Evolutionary conservation across 164 flowering plant species (phyloP), one percentile per base, ranked within the genome.

Genomic region (Aristolochia fimbriata): DNA sequence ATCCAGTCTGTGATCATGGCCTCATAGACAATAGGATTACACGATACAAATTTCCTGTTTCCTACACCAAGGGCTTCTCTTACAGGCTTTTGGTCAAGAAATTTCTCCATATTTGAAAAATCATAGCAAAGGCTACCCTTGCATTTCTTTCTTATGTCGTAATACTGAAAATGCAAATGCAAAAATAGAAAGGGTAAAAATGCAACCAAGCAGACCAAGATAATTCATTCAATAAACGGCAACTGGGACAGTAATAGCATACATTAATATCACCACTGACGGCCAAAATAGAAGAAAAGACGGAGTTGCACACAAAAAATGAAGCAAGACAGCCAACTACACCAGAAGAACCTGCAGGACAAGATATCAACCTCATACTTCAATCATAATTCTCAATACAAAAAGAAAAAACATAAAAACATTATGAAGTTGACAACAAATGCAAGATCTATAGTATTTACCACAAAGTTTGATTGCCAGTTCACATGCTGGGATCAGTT

Each of bases 1-100:
- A 87, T 87, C 90, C 85, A 81, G 67, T 87, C 94, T 41, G 76
- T 61, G 62, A 81, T 63, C 94, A 87, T 80, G 33, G 94, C 90
- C 58, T 74, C 71, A 62, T 83, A 81, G 5, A 87, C 94, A 21
- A 79, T 66, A 17, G 87, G 68, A 68, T 90, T 87, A 61, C 94
- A 87, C 1, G 94, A 87, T 17, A 87, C 91, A 67, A 83, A 87
- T 31, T 78, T 79, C 62, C 78, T 68, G 49, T 76, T 77, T 61
- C 88, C 88, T 60, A 87, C 95, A 11, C 84, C 95, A 50, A 87
- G 80, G 55, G 88, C 80, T 21, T 72, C 77, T 58, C 76, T 80
- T 16, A 83, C 88, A 22, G 91, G 66, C 58, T 76, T 69, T 68
- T 72, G 63, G 72, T 77, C 77, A 67, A 87, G 61, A 52, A 83